phyloP scores from a whole-genome alignment of 306 rosid genomes.

The Cucumis sativus region Cucumber_9930_V3 NC_026658.2:24537501-24538000 shows the following conservation, averaged over 20 bases:
- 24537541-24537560: not conserved
- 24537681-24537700: conserved; percentile 19
- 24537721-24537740: conserved; percentile 18
- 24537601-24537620: not conserved
- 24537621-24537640: conserved; percentile 7
- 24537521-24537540: not conserved
- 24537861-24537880: conserved; percentile 19
- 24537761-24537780: conserved; percentile 13
- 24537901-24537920: not conserved
- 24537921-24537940: conserved; percentile 6
- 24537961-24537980: conserved; percentile 35
- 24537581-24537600: conserved; percentile 1
- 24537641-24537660: conserved; percentile 7
- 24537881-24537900: conserved; percentile 7
- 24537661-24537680: not conserved
- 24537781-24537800: conserved; percentile 14
- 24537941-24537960: conserved; percentile 23
- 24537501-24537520: not conserved
- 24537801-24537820: conserved; percentile 24
- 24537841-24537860: conserved; percentile 14
- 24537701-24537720: conserved; percentile 18
- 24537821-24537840: conserved; percentile 19
- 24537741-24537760: conserved; percentile 2
- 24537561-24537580: not conserved
- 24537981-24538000: conserved; percentile 42